phyloP scores from a whole-genome alignment of 75 land plant genomes.

The Larix kaempferi region DNA sequence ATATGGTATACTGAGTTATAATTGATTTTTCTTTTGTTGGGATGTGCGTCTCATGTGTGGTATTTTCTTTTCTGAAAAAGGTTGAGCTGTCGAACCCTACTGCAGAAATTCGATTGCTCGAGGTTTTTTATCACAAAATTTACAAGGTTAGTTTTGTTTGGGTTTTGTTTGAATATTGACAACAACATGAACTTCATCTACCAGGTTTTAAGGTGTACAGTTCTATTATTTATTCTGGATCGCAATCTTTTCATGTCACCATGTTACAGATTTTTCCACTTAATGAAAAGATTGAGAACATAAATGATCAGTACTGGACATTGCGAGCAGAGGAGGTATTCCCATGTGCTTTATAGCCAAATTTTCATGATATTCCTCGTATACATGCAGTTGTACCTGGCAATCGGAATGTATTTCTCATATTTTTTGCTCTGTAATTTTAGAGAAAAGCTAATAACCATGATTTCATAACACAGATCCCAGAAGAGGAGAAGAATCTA shows the following conservation, averaged over 20 bases:
- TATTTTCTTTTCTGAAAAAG: slow-evolving; percentile 24
- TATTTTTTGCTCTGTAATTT: neutral
- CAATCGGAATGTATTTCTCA: neutral
- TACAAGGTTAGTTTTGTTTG: slow-evolving; percentile 63
- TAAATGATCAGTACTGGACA: slow-evolving; percentile 98
- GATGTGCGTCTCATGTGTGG: neutral
- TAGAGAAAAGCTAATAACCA: neutral
- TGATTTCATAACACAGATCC: slow-evolving; percentile 52
- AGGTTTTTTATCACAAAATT: slow-evolving; percentile 95
- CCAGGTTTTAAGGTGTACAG: neutral
- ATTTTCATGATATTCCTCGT: neutral
- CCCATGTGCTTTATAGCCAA: neutral
- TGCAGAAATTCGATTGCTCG: slow-evolving; percentile 88
- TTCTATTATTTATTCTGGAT: neutral
- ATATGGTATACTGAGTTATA: neutral
- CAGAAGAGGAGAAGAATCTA: slow-evolving; percentile 95
- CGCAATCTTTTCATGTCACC: slow-evolving; percentile 8
- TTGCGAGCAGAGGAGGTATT: slow-evolving; percentile 93
- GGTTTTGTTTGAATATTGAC: neutral
- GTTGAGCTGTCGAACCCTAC: slow-evolving; percentile 88
- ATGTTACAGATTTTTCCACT: slow-evolving; percentile 79
- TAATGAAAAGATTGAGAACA: slow-evolving; percentile 89
- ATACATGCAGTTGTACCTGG: neutral
- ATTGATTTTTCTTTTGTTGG: neutral
- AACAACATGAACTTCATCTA: neutral